Percentiles rank a stretch among this genome's conserved stretches.
Conservation (phyloP, 2,329 filamentous ascomycete species). For the Cladosporium sp. region DNA sequence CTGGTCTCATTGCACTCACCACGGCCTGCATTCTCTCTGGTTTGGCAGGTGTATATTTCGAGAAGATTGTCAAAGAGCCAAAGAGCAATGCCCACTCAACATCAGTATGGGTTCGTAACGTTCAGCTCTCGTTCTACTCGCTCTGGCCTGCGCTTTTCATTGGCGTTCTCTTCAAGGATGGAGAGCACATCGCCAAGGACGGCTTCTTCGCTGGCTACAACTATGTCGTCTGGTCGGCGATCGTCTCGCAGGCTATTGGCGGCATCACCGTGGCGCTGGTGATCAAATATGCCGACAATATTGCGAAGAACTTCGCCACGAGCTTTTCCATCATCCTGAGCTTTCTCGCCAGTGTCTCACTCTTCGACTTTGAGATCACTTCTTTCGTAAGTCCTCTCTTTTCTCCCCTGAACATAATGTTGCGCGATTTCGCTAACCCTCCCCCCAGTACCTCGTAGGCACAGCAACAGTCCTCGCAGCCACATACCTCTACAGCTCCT, state of each 20-base stretch:
- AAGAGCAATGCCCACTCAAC: conserved; percentile 50
- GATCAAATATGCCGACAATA: conserved; percentile 80
- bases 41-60: conserved; percentile 78
- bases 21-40: conserved; percentile 76
- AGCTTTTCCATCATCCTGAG: conserved; percentile 88
- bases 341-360: conserved; percentile 75
- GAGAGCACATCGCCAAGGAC: conserved; percentile 71
- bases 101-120: conserved; percentile 89
- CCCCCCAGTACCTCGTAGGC: conserved; percentile 69
- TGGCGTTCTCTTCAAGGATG: conserved; percentile 82
- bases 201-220: conserved; percentile 97
- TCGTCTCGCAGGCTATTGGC: conserved; percentile 75
- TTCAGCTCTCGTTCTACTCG: conserved; percentile 91
- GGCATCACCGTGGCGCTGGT: conserved; percentile 79
- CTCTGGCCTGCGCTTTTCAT: conserved; percentile 83
- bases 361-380: conserved; percentile 76
- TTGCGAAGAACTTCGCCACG: conserved; percentile 89
- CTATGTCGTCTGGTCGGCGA: conserved; percentile 80
- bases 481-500: conserved; percentile 74
- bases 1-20: conserved; percentile 74
- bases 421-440: neutral
- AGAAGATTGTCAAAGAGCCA: conserved; percentile 90
- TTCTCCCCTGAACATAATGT: neutral
- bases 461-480: conserved; percentile 73
- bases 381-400: conserved; percentile 63